Conservation (phyloP, 2,329 filamentous ascomycete species). For the Myriosclerotinia curreyana region DNA sequence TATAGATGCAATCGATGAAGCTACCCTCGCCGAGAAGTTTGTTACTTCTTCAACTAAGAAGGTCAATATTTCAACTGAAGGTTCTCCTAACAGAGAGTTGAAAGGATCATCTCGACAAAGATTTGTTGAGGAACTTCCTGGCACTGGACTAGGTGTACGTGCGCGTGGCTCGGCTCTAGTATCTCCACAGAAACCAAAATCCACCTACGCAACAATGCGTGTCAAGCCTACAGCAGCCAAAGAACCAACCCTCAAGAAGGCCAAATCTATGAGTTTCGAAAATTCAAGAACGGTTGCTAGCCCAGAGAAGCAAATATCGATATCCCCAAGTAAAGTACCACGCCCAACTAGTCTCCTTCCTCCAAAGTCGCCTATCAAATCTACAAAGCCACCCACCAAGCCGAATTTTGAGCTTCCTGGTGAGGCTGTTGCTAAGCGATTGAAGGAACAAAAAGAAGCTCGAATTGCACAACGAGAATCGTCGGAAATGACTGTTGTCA, state of each 20-base stretch:
- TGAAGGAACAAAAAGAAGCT: conserved; percentile 58
- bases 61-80: conserved; percentile 12
- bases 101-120: conserved; percentile 5
- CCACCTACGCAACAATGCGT: conserved; percentile 44
- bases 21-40: conserved; percentile 32
- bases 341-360: conserved; percentile 45
- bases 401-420: conserved; percentile 61
- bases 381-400: conserved; percentile 53
- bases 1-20: conserved; percentile 46
- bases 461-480: conserved; percentile 45
- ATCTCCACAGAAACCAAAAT: conserved; percentile 37
- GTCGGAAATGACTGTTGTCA: conserved; percentile 40
- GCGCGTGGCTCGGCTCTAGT: conserved; percentile 1
- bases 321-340: conserved; percentile 29
- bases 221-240: conserved; percentile 41
- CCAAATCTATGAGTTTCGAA: conserved; percentile 35
- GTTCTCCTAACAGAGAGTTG: not conserved
- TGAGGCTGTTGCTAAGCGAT: conserved; percentile 55
- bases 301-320: conserved; percentile 35
- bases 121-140: conserved; percentile 4
- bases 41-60: conserved; percentile 18
- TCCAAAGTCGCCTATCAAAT: conserved; percentile 48
- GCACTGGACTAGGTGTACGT: conserved; percentile 3
- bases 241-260: conserved; percentile 30
- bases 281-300: conserved; percentile 15